Conservation (phyloP, 306 rosid species). For the Spatholobus suberectus region DNA sequence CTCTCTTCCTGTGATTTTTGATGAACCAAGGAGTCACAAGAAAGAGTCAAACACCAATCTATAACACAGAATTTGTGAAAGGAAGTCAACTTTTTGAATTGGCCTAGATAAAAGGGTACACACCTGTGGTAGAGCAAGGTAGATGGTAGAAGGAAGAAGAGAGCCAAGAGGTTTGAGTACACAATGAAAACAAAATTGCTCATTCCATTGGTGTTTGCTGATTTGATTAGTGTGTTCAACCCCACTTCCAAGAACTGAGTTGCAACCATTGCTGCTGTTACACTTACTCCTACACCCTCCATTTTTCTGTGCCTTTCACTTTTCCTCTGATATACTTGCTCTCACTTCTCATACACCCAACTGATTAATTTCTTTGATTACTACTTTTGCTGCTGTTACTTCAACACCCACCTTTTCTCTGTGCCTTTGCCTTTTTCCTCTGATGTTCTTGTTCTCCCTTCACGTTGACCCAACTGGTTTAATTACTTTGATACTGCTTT, state of each 20-base stretch:
- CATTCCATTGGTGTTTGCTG: conserved; percentile 47
- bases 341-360: background rate
- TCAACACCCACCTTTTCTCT: no score
- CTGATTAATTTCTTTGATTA: background rate
- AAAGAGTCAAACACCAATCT: background rate
- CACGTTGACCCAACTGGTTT: no score
- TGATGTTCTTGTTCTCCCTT: no score
- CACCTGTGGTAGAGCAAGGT: conserved; percentile 50
- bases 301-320: background rate
- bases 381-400: background rate
- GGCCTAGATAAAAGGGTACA: background rate
- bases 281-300: conserved; percentile 35
- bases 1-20: conserved; percentile 36
- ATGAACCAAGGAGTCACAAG: background rate
- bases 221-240: conserved; percentile 42
- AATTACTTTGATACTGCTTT: no score
- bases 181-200: conserved; percentile 44
- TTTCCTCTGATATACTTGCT: background rate
- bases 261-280: conserved; percentile 49
- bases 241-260: conserved; percentile 44
- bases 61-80: background rate
- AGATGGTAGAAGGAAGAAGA: conserved; percentile 46
- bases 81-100: background rate
- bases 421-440: no score
- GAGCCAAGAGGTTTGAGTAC: conserved; percentile 48